Evolutionary conservation across 495 filamentous ascomycete genomes (phyloP), one percentile per base, ranked within the genome.

Genomic region (Jackrogersella minutella): DNA sequence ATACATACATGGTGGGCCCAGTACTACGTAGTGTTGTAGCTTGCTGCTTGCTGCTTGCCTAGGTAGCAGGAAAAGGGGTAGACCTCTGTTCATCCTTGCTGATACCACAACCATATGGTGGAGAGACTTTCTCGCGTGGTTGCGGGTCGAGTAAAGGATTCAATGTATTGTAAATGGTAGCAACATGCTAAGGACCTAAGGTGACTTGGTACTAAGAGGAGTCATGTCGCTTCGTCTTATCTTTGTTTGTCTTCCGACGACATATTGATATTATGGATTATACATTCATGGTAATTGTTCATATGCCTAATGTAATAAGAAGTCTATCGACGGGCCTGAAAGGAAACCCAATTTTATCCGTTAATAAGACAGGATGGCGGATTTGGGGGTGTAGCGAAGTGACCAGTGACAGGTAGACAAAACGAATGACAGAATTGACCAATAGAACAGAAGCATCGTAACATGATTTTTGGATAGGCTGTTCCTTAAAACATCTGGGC

Each of bases 81-180:
- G 53, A 47, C 49, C 16, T 36, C 40, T 64, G 30, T 5, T 30
- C 14, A 59, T 36, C 66, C 66, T 39, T 60, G 66, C 56, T 64
- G 50, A 64, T 40, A 61, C 60, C 17, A 49, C 26, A n/a, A 68
- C 52, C 58, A 43, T 19, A 33, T 47, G 46, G 53, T 58, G 53
- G 64, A 68, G 64, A 54, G 58, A 67, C 58, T 41, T 58, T 54
- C 65, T 59, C 65, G 65, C 58, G 65, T 68, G 66, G 54, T 64
- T 30, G 49, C 51, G 66, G 61, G 62, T 69, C 61, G 39, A 60
- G 55, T 44, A 58, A 62, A 62, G 58, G 58, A 58, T 66, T 54
- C 41, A 22, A n/a, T 11, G n/a, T n/a, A n/a, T n/a, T n/a, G n/a
- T n/a, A n/a, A n/a, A n/a, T n/a, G n/a, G n/a, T n/a, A n/a, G n/a